These are phyloP conservation scores for Irineochytrium annulatum DNA, from an alignment of 192 early-diverging fungal genomes.

Conservation along the genomic window DNA sequence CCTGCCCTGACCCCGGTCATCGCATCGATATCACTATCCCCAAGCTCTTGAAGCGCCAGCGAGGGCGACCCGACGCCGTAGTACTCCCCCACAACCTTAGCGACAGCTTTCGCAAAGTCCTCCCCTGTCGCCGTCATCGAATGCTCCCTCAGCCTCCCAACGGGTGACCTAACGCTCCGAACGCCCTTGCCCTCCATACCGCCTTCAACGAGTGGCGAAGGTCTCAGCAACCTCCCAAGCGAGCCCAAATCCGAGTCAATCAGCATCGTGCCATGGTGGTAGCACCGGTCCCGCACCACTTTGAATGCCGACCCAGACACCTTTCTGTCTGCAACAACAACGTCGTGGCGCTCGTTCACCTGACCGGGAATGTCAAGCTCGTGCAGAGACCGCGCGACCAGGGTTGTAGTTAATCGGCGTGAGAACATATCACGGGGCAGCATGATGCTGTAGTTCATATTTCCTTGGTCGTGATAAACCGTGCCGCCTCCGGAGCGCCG, in stretches of 20 bases:
- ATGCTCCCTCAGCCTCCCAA: conserved; percentile 69
- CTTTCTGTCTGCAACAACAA: conserved; percentile 79
- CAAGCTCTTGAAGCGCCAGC: background rate
- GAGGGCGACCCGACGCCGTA: background rate
- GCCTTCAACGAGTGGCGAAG: conserved; percentile 67
- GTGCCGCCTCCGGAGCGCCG: conserved; percentile 89
- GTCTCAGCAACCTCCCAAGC: conserved; percentile 48
- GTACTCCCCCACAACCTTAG: background rate
- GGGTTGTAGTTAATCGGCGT: conserved; percentile 65
- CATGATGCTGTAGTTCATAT: conserved; percentile 90
- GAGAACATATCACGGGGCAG: conserved; percentile 85
- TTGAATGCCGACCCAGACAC: conserved; percentile 95
- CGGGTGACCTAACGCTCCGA: conserved; percentile 81
- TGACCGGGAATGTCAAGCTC: conserved; percentile 75
- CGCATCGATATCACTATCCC: background rate
- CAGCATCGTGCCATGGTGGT: conserved; percentile 98
- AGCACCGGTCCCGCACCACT: conserved; percentile 73
- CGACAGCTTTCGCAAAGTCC: conserved; percentile 69
- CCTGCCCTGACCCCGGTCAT: background rate
- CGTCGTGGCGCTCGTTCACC: conserved; percentile 86
- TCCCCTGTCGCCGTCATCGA: conserved; percentile 80
- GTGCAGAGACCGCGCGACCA: conserved; percentile 72
- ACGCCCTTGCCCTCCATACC: conserved; percentile 82
- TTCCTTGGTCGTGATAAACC: conserved; percentile 94
- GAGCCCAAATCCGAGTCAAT: conserved; percentile 77